Conservation (phyloP, 2,329 filamentous ascomycete genomes). For the Achaetomium macrosporum region DNA sequence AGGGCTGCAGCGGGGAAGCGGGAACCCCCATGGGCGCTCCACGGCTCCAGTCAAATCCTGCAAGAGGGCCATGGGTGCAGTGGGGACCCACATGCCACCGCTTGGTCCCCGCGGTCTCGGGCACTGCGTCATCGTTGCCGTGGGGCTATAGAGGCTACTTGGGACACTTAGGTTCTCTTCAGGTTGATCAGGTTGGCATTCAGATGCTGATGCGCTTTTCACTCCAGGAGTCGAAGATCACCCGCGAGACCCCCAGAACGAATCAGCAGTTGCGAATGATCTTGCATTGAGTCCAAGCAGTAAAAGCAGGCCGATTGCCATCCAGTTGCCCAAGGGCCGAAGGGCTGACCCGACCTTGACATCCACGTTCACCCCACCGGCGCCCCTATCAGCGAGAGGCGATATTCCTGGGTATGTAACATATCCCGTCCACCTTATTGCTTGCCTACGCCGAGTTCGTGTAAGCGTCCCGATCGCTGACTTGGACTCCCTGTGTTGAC, state of each 20-base stretch:
- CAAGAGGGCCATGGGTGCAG: too few relatives aligned
- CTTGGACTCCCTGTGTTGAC: neutral
- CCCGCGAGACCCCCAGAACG: neutral
- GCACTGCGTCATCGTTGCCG: conserved; percentile 17
- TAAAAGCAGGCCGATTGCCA: conserved; percentile 47
- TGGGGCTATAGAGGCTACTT: too few relatives aligned
- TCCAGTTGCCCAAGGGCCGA: conserved; percentile 43
- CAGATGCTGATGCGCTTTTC: neutral
- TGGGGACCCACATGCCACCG: neutral
- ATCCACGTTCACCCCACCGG: conserved; percentile 39
- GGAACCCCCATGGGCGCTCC: too few relatives aligned
- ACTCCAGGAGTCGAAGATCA: conserved; percentile 6
- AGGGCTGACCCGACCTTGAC: conserved; percentile 27
- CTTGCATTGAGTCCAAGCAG: conserved; percentile 23
- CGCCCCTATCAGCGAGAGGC: conserved; percentile 51
- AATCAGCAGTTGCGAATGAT: neutral
- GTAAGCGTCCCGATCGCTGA: neutral
- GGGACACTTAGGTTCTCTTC: too few relatives aligned
- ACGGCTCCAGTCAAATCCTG: neutral
- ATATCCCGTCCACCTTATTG: neutral
- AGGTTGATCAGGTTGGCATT: neutral
- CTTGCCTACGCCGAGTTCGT: neutral
- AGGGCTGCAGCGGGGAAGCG: neutral
- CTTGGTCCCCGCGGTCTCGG: neutral
- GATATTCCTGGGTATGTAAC: conserved; percentile 52